Evolutionary conservation across 2,329 filamentous ascomycete species (phyloP).

Genomic region (Colletotrichum costaricense): DNA sequence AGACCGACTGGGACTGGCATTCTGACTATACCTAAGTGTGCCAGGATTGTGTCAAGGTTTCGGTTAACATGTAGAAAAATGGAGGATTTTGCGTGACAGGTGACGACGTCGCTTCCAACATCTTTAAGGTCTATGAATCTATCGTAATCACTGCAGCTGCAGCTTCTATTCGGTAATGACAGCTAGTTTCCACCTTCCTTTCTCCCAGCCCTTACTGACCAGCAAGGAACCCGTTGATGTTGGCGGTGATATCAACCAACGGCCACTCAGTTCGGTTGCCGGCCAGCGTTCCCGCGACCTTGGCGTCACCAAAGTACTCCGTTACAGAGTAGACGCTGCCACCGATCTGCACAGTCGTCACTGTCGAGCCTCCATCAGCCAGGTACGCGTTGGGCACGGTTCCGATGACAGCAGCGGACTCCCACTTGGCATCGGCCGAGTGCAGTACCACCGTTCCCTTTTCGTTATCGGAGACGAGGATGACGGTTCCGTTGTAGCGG

Average conservation of each 20-base stretch:
- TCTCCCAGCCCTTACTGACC: too few species aligned
- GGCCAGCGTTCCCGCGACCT: constrained; percentile 27
- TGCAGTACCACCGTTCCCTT: constrained; percentile 50
- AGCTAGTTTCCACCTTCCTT: not conserved
- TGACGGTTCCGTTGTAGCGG: constrained; percentile 46
- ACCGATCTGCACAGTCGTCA: constrained; percentile 29
- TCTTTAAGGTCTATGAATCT: not conserved
- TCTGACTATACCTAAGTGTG: not conserved
- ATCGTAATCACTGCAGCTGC: not conserved
- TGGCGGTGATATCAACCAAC: constrained; percentile 26
- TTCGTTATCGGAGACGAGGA: constrained; percentile 46
- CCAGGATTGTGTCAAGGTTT: not conserved
- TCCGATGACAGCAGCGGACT: constrained; percentile 48
- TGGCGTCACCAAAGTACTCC: constrained; percentile 22
- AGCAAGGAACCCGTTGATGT: constrained; percentile 13
- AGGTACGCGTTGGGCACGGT: constrained; percentile 39
- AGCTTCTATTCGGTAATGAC: not conserved
- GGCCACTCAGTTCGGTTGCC: constrained; percentile 28
- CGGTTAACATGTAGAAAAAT: not conserved
- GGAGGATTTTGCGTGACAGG: not conserved
- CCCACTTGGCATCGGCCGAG: constrained; percentile 49
- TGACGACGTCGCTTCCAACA: not conserved
- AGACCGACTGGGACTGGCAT: not conserved
- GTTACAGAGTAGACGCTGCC: constrained; percentile 25
- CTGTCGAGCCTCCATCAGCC: constrained; percentile 11